Percentiles rank a stretch among this genome's conserved stretches.
Conservation (phyloP, 2,329 filamentous ascomycete species). For the Cytospora piceicola region DNA sequence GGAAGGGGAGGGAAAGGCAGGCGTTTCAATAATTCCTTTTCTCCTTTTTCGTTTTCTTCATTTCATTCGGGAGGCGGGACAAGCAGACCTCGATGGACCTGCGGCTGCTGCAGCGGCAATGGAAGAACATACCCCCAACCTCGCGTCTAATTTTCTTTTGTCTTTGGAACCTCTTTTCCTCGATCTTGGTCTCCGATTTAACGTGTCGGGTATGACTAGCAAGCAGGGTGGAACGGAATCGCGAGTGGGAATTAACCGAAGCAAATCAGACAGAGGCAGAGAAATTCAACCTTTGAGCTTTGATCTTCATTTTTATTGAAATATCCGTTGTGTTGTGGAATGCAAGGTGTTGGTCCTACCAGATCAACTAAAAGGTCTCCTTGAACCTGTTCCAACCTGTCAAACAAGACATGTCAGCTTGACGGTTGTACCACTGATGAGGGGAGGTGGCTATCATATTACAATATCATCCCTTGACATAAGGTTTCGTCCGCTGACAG, state of each 20-base stretch:
- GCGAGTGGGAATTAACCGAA: slow-evolving; percentile 6
- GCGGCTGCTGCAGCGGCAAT: slow-evolving; percentile 1
- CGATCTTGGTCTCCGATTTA: slow-evolving; percentile 8
- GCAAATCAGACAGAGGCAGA: neutral
- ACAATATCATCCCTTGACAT: no score
- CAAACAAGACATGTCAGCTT: neutral
- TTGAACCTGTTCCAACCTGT: neutral
- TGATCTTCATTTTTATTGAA: neutral
- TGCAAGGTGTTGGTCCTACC: neutral
- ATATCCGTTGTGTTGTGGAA: neutral
- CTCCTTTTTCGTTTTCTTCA: neutral
- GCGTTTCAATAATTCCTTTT: slow-evolving; percentile 25
- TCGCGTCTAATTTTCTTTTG: slow-evolving; percentile 20
- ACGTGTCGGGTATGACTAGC: slow-evolving; percentile 8
- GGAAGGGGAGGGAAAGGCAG: slow-evolving; percentile 12
- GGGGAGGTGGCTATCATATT: neutral
- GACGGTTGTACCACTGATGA: neutral
- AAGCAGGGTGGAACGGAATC: slow-evolving; percentile 28
- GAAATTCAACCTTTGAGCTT: slow-evolving; percentile 4
- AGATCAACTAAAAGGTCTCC: neutral
- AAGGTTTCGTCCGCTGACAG: no score
- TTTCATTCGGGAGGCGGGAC: slow-evolving; percentile 14
- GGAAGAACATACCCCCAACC: neutral
- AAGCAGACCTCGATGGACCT: slow-evolving; percentile 16
- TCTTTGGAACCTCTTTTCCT: slow-evolving; percentile 15